phyloP scores from a whole-genome alignment of 768 basidiomycete genomes.

The Russula sp. region DNA sequence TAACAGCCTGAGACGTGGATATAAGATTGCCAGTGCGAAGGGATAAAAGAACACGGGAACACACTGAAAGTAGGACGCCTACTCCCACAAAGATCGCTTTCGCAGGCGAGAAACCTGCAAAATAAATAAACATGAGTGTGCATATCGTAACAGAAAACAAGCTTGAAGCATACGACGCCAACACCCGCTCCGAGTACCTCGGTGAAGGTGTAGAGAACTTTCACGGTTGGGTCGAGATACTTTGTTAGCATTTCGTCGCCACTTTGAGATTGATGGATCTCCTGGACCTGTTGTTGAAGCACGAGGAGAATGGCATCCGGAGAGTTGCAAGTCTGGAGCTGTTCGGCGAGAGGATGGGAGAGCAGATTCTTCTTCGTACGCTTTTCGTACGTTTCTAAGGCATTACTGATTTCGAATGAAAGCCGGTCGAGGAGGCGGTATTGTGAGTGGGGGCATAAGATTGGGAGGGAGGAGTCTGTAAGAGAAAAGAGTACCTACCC shows the following conservation, averaged over 20 bases:
- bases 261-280: not conserved
- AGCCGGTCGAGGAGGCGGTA: not conserved
- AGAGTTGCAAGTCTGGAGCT: constrained; percentile 2
- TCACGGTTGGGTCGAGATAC: not conserved
- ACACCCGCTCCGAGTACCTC: not conserved
- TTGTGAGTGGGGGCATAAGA: not conserved
- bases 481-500: too few species aligned
- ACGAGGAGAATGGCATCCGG: not conserved
- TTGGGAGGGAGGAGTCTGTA: constrained; percentile 47
- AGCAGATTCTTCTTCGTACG: not conserved
- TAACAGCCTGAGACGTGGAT: not conserved
- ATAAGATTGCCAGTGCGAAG: not conserved
- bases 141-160: too few species aligned
- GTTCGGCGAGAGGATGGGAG: not conserved
- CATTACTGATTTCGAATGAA: not conserved
- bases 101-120: not conserved
- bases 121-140: not conserved
- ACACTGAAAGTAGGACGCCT: constrained; percentile 2
- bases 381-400: not conserved
- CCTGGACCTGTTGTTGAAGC: not conserved
- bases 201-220: not conserved
- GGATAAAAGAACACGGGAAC: not conserved
- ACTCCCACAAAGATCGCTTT: not conserved
- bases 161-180: not conserved
- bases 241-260: too few species aligned